A percentile compares a stretch with the other conserved stretches of the same genome.
Conservation (phyloP, 2,329 filamentous ascomycete genomes). For the Xylaria multiplex region DNA sequence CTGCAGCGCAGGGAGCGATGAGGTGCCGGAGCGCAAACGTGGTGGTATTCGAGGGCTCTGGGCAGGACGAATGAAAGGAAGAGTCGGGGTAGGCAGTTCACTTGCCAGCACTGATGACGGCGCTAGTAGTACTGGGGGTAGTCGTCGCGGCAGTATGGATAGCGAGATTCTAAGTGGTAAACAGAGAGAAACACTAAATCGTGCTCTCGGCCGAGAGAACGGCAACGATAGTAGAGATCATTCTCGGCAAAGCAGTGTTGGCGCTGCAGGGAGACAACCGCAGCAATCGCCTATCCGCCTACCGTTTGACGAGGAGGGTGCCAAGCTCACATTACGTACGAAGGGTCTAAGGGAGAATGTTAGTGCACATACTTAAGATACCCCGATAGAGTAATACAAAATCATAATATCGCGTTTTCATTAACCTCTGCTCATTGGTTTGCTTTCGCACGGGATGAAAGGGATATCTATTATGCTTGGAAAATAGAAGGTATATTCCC, state of each 20-base stretch:
- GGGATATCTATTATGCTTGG: not conserved
- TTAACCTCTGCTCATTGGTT: not conserved
- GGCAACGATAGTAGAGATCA: slow-evolving; percentile 17
- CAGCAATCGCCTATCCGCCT: slow-evolving; percentile 46
- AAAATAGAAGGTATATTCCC: not conserved
- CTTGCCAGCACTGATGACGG: slow-evolving; percentile 50
- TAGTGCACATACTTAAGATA: slow-evolving; percentile 45
- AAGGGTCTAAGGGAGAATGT: slow-evolving; percentile 66
- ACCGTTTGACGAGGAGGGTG: slow-evolving; percentile 58
- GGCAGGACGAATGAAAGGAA: slow-evolving; percentile 57
- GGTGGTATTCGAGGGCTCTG: slow-evolving; percentile 70
- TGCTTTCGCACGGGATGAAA: not conserved
- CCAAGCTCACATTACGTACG: slow-evolving; percentile 63
- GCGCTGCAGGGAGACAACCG: slow-evolving; percentile 13
- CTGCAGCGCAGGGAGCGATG: slow-evolving; percentile 78
- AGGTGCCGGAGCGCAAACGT: slow-evolving; percentile 69
- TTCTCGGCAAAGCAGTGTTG: slow-evolving; percentile 32
- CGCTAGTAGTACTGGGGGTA: slow-evolving; percentile 52
- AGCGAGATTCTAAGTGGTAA: slow-evolving; percentile 48
- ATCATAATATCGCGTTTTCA: not conserved
- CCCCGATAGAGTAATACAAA: slow-evolving; percentile 26
- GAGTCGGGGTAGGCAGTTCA: slow-evolving; percentile 41
- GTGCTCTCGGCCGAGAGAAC: slow-evolving; percentile 46
- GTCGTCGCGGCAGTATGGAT: slow-evolving; percentile 48
- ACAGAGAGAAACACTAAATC: slow-evolving; percentile 56